Base-by-base conservation (phyloP, 257 asterid species). In the Penstemon eatonii region DNA sequence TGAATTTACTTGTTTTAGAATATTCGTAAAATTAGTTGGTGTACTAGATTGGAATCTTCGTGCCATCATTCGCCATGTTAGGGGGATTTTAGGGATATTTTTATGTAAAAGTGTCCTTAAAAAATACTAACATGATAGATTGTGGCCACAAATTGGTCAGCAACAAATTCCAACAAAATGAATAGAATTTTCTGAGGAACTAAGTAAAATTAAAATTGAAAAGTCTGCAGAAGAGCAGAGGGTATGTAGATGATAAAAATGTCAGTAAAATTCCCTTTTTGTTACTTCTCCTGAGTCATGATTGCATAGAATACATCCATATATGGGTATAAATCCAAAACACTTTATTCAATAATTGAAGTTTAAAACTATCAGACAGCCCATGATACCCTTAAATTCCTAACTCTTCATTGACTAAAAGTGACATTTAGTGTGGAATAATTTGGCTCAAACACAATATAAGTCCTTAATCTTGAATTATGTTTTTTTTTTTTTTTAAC, bases 191-290 rank as follows among this genome's bases (percentile, higher is more conserved):
- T 56, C 56, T 10, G 37, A 46, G 62, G 54, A 46, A 70, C 56
- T 37, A 6, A 54, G 38, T 13, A 67, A 43, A 44, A 57, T 10
- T 6, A 44, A 56, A 56, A 11, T 8, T 56, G 18, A n/a, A 58
- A 33, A 44, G 5, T 12, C 4, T 36, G 41, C 60, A 46, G 19
- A 38, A 0, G 41, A 5, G 56, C 15, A 43, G 49, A 60, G 75
- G 63, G 18, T 45, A 18, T 19, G 64, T 54, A 44, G 78, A 63
- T 65, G 67, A 78, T 71, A 66, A 65, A 44, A 55, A 15, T 75
- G 88, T 77, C 82, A 71, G 85, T 70, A 60, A 67, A 78, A 74
- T 67, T 62, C 73, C 70, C 66, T 68, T 65, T 81, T 82, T 69
- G 73, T 82, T 56, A 79, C 76, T 71, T 73, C 70, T 67, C 66